Evolutionary conservation across 108 stramenopile species (phyloP).

Genomic region (Ochromonas danica): DNA sequence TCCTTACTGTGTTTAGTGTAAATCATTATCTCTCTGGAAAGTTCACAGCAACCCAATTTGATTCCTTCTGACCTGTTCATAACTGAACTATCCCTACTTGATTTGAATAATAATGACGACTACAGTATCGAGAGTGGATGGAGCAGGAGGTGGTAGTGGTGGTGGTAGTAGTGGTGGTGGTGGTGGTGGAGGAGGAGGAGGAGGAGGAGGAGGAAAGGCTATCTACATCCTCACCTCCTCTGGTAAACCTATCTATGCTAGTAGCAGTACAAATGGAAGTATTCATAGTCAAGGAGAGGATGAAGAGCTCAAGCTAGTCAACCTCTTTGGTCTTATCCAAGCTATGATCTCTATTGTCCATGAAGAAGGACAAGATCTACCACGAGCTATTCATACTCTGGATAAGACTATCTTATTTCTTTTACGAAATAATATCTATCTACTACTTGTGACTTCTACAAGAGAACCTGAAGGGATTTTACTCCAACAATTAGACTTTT

Average conservation of each 20-base stretch:
- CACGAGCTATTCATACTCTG: neutral
- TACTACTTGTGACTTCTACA: neutral
- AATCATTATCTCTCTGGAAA: too few relatives aligned
- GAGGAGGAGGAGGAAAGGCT: too few relatives aligned
- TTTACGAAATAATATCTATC: neutral
- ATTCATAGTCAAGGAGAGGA: neutral
- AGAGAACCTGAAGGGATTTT: constrained; percentile 21
- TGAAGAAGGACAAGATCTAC: neutral
- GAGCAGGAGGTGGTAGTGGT: too few relatives aligned
- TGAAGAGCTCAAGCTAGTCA: constrained; percentile 14
- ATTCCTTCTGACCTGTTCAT: too few relatives aligned
- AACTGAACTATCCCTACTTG: too few relatives aligned
- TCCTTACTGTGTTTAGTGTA: too few relatives aligned
- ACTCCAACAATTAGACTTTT: constrained; percentile 3
- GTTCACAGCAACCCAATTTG: too few relatives aligned
- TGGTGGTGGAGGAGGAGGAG: too few relatives aligned
- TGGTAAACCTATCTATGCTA: constrained; percentile 28
- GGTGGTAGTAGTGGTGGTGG: too few relatives aligned
- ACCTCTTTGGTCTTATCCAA: constrained; percentile 7
- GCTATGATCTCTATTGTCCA: constrained; percentile 22
- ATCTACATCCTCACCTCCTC: constrained; percentile 1
- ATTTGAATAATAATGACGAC: too few relatives aligned
- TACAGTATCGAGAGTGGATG: too few relatives aligned
- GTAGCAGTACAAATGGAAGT: too few relatives aligned
- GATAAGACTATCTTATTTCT: neutral